A percentile compares a stretch with the other conserved stretches of the same genome.
phyloP scores from a whole-genome alignment of 345 rosid species.

The Mercurialis annua region DNA sequence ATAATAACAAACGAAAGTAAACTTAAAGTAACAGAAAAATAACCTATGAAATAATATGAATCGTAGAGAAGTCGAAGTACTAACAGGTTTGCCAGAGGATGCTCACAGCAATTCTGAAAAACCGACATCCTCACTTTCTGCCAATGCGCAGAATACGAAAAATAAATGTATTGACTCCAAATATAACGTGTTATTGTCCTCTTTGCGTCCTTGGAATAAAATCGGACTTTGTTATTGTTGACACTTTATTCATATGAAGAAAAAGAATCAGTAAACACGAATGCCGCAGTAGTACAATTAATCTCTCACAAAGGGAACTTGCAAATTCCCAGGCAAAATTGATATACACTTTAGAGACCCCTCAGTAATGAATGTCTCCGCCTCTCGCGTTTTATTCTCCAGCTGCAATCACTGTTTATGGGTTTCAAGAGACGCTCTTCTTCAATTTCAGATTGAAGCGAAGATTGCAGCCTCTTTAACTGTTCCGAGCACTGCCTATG shows the following conservation, averaged over 20 bases:
- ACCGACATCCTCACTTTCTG: background rate
- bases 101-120: slow-evolving; percentile 6
- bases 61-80: slow-evolving; percentile 6
- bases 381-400: slow-evolving; percentile 55
- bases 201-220: slow-evolving; percentile 17
- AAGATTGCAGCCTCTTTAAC: slow-evolving; percentile 62
- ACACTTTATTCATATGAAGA: slow-evolving; percentile 24
- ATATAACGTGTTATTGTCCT: slow-evolving; percentile 17
- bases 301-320: slow-evolving; percentile 31
- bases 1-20: slow-evolving; percentile 4
- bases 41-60: slow-evolving; percentile 6
- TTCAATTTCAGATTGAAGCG: slow-evolving; percentile 55
- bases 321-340: slow-evolving; percentile 26
- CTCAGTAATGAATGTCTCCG: slow-evolving; percentile 38
- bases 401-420: slow-evolving; percentile 30
- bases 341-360: slow-evolving; percentile 33
- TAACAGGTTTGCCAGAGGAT: background rate
- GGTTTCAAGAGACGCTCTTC: slow-evolving; percentile 51
- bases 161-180: slow-evolving; percentile 1
- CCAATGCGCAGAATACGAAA: background rate
- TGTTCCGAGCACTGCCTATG: slow-evolving; percentile 65
- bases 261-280: slow-evolving; percentile 21
- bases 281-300: slow-evolving; percentile 40
- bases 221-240: slow-evolving; percentile 22
- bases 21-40: background rate